phyloP scores from a whole-genome alignment of 2,329 filamentous ascomycete genomes.

The Didymella sp. region DNA sequence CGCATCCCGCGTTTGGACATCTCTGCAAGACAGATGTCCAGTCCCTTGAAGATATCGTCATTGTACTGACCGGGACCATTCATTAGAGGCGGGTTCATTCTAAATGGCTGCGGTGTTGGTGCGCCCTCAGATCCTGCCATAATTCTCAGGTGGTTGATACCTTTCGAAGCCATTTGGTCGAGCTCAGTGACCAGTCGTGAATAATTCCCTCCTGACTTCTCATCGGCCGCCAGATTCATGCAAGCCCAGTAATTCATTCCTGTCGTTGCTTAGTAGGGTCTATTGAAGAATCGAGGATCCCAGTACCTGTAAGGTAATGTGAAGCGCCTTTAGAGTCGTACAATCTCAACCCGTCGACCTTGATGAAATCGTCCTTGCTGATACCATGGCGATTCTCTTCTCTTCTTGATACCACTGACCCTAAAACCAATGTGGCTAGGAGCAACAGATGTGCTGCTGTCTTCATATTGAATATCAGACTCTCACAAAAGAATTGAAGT shows the following conservation, averaged over 20 bases:
- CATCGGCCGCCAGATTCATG: constrained; percentile 50
- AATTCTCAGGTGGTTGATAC: constrained; percentile 51
- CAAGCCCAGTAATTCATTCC: constrained; percentile 53
- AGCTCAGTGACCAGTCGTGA: constrained; percentile 49
- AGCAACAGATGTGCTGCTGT: constrained; percentile 15
- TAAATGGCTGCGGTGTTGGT: constrained; percentile 49
- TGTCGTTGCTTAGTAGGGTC: constrained; percentile 12
- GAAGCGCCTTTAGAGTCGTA: constrained; percentile 43
- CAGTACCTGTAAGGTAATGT: constrained; percentile 48
- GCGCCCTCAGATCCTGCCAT: constrained; percentile 52
- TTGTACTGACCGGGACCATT: constrained; percentile 50
- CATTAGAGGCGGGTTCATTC: constrained; percentile 50
- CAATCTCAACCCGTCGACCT: constrained; percentile 44
- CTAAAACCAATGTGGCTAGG: constrained; percentile 23
- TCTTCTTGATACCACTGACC: constrained; percentile 14
- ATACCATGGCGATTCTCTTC: constrained; percentile 23
- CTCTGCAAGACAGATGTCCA: constrained; percentile 51
- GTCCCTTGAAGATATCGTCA: constrained; percentile 47
- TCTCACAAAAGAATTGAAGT: neutral
- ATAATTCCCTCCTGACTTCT: constrained; percentile 46
- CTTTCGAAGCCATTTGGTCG: constrained; percentile 51
- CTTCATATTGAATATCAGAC: constrained; percentile 20
- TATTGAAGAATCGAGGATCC: constrained; percentile 23
- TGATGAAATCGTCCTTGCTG: constrained; percentile 45
- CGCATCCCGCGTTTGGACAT: constrained; percentile 51